A percentile compares a stretch with the other conserved stretches of the same genome.
phyloP scores from a whole-genome alignment of 768 basidiomycete genomes.

The Tricholoma saponaceum region DNA sequence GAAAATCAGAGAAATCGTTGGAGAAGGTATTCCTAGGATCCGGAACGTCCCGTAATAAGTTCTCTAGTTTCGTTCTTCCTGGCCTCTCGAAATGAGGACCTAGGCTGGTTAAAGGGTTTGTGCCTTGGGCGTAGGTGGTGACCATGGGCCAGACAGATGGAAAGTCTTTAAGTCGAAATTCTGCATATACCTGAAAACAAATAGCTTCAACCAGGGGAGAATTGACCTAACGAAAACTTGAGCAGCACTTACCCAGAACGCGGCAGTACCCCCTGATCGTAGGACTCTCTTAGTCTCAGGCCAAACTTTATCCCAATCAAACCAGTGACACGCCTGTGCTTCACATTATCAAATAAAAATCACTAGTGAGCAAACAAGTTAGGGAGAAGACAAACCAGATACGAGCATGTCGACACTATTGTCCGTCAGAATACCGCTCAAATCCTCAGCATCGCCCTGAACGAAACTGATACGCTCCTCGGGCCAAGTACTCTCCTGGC shows the following conservation, averaged over 20 bases:
- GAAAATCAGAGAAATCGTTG: slow-evolving; percentile 35
- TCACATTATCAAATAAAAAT: not conserved
- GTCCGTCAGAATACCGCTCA: slow-evolving; percentile 37
- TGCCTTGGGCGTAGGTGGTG: slow-evolving; percentile 58
- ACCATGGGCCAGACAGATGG: slow-evolving; percentile 58
- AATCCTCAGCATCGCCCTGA: slow-evolving; percentile 48
- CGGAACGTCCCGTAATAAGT: slow-evolving; percentile 67
- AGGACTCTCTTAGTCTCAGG: slow-evolving; percentile 60
- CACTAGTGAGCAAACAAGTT: not conserved
- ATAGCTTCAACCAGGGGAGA: not conserved
- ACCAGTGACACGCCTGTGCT: slow-evolving; percentile 86
- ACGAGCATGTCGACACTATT: slow-evolving; percentile 62
- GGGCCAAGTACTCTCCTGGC: slow-evolving; percentile 14
- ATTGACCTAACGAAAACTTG: not conserved
- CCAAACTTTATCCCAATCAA: slow-evolving; percentile 71
- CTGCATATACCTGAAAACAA: slow-evolving; percentile 51
- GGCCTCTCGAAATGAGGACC: slow-evolving; percentile 81
- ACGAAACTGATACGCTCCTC: slow-evolving; percentile 22
- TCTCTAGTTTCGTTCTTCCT: slow-evolving; percentile 71
- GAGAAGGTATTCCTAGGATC: slow-evolving; percentile 33
- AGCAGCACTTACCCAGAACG: slow-evolving; percentile 58
- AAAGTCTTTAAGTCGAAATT: slow-evolving; percentile 62
- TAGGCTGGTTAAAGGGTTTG: slow-evolving; percentile 46
- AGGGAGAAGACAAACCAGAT: slow-evolving; percentile 38
- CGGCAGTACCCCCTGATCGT: slow-evolving; percentile 58